phyloP scores from a whole-genome alignment of 805 yeast species.

The Metschnikowia proteae region DNA sequence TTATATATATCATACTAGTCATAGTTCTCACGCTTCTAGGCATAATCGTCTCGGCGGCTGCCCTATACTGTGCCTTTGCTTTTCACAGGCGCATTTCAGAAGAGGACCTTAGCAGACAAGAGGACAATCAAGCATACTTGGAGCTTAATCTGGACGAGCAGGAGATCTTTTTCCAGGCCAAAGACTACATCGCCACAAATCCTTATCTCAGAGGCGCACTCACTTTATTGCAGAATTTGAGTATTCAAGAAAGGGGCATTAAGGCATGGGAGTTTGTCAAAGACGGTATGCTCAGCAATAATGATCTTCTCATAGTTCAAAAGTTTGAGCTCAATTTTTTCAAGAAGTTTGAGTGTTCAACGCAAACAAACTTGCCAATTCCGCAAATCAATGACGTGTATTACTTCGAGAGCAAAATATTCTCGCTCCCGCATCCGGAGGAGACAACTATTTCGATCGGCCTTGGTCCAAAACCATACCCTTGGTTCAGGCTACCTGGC shows the following conservation, averaged over 20 bases:
- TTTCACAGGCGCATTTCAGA: slow-evolving; percentile 4
- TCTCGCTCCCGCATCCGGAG: slow-evolving; percentile 58
- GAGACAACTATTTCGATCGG: slow-evolving; percentile 68
- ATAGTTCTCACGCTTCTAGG: slow-evolving; percentile 5
- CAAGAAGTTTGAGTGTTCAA: slow-evolving; percentile 58
- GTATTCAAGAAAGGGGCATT: slow-evolving; percentile 83
- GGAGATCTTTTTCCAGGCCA: slow-evolving; percentile 63
- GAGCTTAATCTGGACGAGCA: slow-evolving; percentile 67
- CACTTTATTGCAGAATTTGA: slow-evolving; percentile 54
- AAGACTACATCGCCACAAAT: slow-evolving; percentile 39
- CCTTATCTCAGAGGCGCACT: slow-evolving; percentile 42
- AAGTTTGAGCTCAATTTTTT: slow-evolving; percentile 58
- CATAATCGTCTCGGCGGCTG: slow-evolving; percentile 1
- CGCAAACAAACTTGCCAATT: slow-evolving; percentile 79
- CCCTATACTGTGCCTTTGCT: slow-evolving; percentile 3
- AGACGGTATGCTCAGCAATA: slow-evolving; percentile 50
- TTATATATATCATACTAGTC: neutral
- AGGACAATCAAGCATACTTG: slow-evolving; percentile 18
- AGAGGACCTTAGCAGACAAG: slow-evolving; percentile 10
- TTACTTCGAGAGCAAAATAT: slow-evolving; percentile 84
- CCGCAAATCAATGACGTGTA: slow-evolving; percentile 81
- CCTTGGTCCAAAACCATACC: slow-evolving; percentile 82
- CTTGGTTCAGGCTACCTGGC: slow-evolving; percentile 90
- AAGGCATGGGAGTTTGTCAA: slow-evolving; percentile 84
- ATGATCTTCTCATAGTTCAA: slow-evolving; percentile 58